phyloP scores from a whole-genome alignment of 2,329 filamentous ascomycete species.

The Stagonosporopsis chrysanthemi region DNA sequence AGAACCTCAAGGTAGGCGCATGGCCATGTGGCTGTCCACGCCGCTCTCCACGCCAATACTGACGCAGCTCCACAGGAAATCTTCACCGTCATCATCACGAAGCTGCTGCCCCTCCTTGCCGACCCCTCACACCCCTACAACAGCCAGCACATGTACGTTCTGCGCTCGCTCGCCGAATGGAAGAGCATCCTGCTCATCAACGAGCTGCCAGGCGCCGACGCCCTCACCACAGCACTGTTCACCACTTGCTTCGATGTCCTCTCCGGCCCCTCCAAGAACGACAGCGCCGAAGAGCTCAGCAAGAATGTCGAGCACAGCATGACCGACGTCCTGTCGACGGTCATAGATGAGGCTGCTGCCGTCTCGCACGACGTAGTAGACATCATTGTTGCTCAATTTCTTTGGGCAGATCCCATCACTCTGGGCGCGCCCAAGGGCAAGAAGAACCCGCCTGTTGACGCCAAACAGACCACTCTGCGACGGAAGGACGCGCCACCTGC shows the following conservation, averaged over 20 bases:
- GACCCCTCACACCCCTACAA: conserved; percentile 91
- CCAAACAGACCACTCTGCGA: conserved; percentile 82
- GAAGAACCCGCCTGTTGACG: conserved; percentile 64
- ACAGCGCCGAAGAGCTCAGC: conserved; percentile 80
- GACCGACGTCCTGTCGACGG: conserved; percentile 80
- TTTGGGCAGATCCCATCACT: conserved; percentile 78
- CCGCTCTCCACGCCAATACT: conserved; percentile 9
- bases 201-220: conserved; percentile 83
- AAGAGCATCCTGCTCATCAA: conserved; percentile 93
- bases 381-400: conserved; percentile 92
- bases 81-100: conserved; percentile 85
- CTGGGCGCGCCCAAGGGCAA: conserved; percentile 60
- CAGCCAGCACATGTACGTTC: conserved; percentile 88
- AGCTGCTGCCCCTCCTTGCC: conserved; percentile 82
- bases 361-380: conserved; percentile 86
- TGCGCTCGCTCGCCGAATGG: conserved; percentile 86
- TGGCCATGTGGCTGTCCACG: not conserved
- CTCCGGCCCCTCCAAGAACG: conserved; percentile 75
- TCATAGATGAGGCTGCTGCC: conserved; percentile 84
- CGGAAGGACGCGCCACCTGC: conserved; percentile 88
- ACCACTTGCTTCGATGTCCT: conserved; percentile 91
- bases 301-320: conserved; percentile 96
- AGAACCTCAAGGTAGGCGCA: conserved; percentile 81
- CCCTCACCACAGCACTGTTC: conserved; percentile 77
- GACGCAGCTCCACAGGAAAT: conserved; percentile 71